A percentile compares a stretch with the other conserved stretches of the same genome.
phyloP scores from a whole-genome alignment of 306 rosid genomes.

The Corylus heterophylla region DNA sequence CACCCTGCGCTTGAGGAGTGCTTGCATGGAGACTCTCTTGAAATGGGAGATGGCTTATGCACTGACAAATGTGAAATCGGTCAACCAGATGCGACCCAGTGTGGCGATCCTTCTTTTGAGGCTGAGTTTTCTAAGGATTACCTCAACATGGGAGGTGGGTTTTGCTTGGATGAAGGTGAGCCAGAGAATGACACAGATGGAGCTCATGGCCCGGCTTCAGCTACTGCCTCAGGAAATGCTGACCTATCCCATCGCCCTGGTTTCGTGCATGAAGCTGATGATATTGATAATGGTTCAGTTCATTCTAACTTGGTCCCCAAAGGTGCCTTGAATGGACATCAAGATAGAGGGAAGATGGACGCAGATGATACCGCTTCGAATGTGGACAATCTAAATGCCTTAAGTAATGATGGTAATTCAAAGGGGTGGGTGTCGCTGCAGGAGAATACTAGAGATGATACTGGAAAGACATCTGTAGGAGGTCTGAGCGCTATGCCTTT shows the following conservation, averaged over 20 bases:
- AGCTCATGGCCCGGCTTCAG: slow-evolving; percentile 18
- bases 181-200: slow-evolving; percentile 26
- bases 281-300: slow-evolving; percentile 19
- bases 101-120: slow-evolving; percentile 22
- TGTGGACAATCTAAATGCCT: slow-evolving; percentile 17
- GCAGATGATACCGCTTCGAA: slow-evolving; percentile 23
- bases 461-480: slow-evolving; percentile 23
- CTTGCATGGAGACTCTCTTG: slow-evolving; percentile 31
- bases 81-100: slow-evolving; percentile 24
- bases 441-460: slow-evolving; percentile 30
- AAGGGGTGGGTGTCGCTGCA: slow-evolving; percentile 17
- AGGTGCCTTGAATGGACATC: slow-evolving; percentile 22
- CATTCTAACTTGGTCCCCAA: slow-evolving; percentile 19
- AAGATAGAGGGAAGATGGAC: slow-evolving; percentile 18
- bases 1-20: slow-evolving; percentile 27
- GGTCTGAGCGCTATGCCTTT: slow-evolving; percentile 75
- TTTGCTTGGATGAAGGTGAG: slow-evolving; percentile 54
- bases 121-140: slow-evolving; percentile 34
- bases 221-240: slow-evolving; percentile 20
- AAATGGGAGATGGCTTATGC: slow-evolving; percentile 45
- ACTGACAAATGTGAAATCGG: slow-evolving; percentile 35
- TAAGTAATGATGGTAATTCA: slow-evolving; percentile 27
- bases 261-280: slow-evolving; percentile 24
- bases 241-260: slow-evolving; percentile 30
- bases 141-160: slow-evolving; percentile 63